Evolutionary conservation across 371 early-diverging fungal species (phyloP).

Genomic region (Zychaea mexicana): DNA sequence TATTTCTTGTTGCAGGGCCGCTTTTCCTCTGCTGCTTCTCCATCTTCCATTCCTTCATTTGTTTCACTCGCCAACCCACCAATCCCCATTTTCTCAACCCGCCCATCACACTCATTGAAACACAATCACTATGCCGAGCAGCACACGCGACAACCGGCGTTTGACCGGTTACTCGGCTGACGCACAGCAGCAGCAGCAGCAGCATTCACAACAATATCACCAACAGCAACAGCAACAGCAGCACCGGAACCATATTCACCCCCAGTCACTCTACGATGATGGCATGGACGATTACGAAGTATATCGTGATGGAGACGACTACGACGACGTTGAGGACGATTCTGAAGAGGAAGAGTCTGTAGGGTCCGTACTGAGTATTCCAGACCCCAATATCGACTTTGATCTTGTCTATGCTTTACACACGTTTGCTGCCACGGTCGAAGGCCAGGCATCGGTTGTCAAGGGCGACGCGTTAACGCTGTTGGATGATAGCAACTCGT

Average conservation of each 20-base stretch:
- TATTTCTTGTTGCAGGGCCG: no score
- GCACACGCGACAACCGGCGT: constrained; percentile 9
- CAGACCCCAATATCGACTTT: constrained; percentile 78
- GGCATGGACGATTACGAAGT: constrained; percentile 40
- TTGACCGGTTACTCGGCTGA: constrained; percentile 15
- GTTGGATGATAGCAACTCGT: constrained; percentile 94
- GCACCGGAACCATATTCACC: constrained; percentile 17
- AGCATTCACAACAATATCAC: constrained; percentile 6
- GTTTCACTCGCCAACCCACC: no score
- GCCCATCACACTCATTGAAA: no score
- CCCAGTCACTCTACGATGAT: constrained; percentile 45
- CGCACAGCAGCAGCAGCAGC: constrained; percentile 10
- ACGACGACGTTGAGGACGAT: constrained; percentile 37
- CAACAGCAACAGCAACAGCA: constrained; percentile 16
- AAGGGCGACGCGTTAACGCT: constrained; percentile 88
- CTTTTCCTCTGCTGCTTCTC: no score
- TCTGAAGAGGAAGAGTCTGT: constrained; percentile 54
- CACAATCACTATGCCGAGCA: background rate
- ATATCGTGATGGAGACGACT: constrained; percentile 26
- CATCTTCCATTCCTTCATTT: background rate
- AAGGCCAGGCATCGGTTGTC: constrained; percentile 93
- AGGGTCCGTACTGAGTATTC: constrained; percentile 59
- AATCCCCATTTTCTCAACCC: no score
- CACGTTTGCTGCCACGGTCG: constrained; percentile 93
- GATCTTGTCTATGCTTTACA: constrained; percentile 90